A percentile compares a stretch with the other conserved stretches of the same genome.
Conservation (phyloP, 805 yeast genomes). For the Priceomyces haplophilus region DNA sequence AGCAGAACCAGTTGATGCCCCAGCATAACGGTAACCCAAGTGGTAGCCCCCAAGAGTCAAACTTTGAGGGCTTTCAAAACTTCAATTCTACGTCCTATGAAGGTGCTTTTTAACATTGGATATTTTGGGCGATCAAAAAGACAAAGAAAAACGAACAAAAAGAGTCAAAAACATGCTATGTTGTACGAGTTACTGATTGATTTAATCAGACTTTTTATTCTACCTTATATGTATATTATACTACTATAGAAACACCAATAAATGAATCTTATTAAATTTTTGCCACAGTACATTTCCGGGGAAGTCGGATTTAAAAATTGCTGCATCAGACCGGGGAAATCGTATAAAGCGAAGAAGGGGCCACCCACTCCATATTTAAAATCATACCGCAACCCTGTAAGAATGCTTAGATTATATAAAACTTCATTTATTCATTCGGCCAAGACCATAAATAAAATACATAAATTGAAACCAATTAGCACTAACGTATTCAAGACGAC, state of each 20-base stretch:
- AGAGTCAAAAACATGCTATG: neutral
- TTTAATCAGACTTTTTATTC: neutral
- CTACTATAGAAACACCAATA: constrained; percentile 1
- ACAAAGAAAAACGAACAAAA: neutral
- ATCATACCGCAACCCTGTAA: constrained; percentile 2
- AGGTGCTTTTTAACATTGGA: constrained; percentile 5
- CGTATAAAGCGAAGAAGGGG: neutral
- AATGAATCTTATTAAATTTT: neutral
- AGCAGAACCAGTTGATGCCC: constrained; percentile 1
- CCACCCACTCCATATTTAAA: constrained; percentile 2
- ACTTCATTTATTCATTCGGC: constrained; percentile 4
- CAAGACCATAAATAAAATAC: constrained; percentile 2
- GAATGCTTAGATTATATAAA: constrained; percentile 6
- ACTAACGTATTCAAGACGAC: constrained; percentile 1
- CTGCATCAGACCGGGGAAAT: neutral
- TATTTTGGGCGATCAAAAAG: neutral
- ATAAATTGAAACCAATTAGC: constrained; percentile 4
- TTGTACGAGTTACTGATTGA: neutral
- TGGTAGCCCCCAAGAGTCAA: constrained; percentile 2
- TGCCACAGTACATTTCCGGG: neutral
- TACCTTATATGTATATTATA: constrained; percentile 3
- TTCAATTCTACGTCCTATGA: constrained; percentile 6
- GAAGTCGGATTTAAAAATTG: constrained; percentile 1
- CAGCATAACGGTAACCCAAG: neutral
- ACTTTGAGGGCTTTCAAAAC: constrained; percentile 7